Base-by-base conservation (phyloP, 768 basidiomycete genomes). In the Auricularia sp. region DNA sequence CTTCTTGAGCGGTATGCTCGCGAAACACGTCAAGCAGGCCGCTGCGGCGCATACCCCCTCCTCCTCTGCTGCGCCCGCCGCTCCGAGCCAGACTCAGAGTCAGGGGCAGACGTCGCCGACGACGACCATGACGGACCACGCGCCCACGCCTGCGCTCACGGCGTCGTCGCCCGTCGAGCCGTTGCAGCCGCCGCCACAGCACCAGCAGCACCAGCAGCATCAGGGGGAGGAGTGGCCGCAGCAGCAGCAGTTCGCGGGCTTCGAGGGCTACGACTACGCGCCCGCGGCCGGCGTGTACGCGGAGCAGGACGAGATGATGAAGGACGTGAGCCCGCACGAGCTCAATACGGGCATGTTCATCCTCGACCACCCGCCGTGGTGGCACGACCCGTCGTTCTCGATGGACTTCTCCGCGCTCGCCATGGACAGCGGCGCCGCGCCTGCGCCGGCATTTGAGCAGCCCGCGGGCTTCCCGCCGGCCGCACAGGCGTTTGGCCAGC, bases 1-100 rank as follows among this genome's bases (percentile, higher is more conserved):
- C 14, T 92, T 92, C 79, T 80, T 92, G 6, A 84, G 86, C 0
- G 80, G 85, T n/a, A 77, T 92, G 34, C 77, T 92, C 21, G 82
- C 84, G 36, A 82, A 82, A 64, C 66, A 68, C 44, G 56, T 59
- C 56, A 59, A 59, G 56, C 56, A 33, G 34, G 24, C 56, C 18
- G 47, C 21, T 18, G 21, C 47, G 6, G 21, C 47, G 14, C 11
- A 8, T 10, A 10, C 47, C 10, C 47, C 8, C 11, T 18, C 8
- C 10, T 18, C 8, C 11, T 6, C 47, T 21, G 10, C 47, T 18
- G 18, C 47, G 18, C 47, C 47, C 47, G 47, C 18, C 47, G 47
- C 47, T 8, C 47, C 11, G 47, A 51, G 14, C 18, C 5, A 45
- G 11, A 10, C 44, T 29, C 29, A 29, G 29, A 29, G 29, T 29